These are phyloP conservation scores for Pythium coloratum DNA, from an alignment of 352 stramenopile species.

Conservation along the genomic window DNA sequence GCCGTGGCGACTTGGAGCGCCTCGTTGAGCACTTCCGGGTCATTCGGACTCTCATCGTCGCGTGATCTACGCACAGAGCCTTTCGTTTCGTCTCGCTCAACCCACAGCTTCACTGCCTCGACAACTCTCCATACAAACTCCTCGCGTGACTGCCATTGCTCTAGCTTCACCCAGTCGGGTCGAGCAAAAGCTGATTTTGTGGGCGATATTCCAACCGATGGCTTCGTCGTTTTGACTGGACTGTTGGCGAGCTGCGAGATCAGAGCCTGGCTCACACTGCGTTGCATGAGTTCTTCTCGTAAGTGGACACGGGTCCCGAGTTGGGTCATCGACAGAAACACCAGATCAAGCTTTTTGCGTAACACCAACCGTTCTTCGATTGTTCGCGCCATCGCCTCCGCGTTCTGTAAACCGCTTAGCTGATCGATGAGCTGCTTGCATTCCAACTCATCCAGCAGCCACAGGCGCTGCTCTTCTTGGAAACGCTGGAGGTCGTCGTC, in stretches of 20 bases:
- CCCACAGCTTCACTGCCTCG: conserved; percentile 17
- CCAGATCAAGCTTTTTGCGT: conserved; percentile 1
- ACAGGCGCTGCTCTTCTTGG: conserved; percentile 6
- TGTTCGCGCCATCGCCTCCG: background rate
- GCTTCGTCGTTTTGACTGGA: conserved; percentile 3
- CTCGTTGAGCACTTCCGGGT: conserved; percentile 20
- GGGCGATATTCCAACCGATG: conserved; percentile 5
- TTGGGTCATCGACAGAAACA: background rate
- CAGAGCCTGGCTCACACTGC: background rate
- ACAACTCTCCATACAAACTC: conserved; percentile 32
- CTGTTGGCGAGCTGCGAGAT: conserved; percentile 12
- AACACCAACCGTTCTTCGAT: conserved; percentile 9
- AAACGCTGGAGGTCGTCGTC: background rate
- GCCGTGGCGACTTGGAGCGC: conserved; percentile 12
- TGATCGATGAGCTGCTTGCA: conserved; percentile 24
- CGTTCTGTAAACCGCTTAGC: conserved; percentile 15
- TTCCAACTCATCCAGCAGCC: conserved; percentile 13
- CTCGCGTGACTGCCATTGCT: conserved; percentile 30
- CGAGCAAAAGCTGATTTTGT: background rate
- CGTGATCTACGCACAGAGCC: background rate
- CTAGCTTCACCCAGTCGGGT: background rate
- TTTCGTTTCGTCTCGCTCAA: background rate
- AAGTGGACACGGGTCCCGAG: conserved; percentile 5
- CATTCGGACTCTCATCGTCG: background rate
- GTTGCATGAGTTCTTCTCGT: conserved; percentile 13